A percentile compares a stretch with the other conserved stretches of the same genome.
These are phyloP conservation scores for Mycena citricolor DNA, from an alignment of 1,284 basidiomycete genomes.

Conservation along the genomic window DNA sequence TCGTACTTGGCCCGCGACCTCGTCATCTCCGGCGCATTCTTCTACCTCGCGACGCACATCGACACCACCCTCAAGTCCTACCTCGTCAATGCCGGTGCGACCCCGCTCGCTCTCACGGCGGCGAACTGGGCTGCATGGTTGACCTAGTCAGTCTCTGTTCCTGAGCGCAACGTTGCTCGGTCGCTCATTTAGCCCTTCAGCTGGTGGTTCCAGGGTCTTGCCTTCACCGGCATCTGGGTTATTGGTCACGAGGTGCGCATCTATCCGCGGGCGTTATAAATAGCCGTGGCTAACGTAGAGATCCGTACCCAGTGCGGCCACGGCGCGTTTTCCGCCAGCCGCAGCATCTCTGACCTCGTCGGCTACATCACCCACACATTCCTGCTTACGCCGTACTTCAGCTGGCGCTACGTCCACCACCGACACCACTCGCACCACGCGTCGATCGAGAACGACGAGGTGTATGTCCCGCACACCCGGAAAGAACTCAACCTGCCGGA, in stretches of 20 bases:
- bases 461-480: slow-evolving; percentile 57
- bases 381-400: slow-evolving; percentile 54
- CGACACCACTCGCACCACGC: slow-evolving; percentile 51
- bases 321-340: slow-evolving; percentile 31
- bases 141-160: too few relatives aligned
- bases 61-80: too few relatives aligned
- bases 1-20: slow-evolving; percentile 46
- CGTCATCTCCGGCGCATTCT: too few relatives aligned
- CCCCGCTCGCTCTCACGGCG: too few relatives aligned
- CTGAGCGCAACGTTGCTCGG: slow-evolving; percentile 1
- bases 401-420: slow-evolving; percentile 53
- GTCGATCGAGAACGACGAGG: slow-evolving; percentile 59
- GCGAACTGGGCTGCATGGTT: slow-evolving; percentile 44
- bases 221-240: slow-evolving; percentile 62
- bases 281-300: neutral
- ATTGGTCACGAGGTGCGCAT: slow-evolving; percentile 57
- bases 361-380: slow-evolving; percentile 43
- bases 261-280: slow-evolving; percentile 27
- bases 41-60: too few relatives aligned
- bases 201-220: slow-evolving; percentile 65
- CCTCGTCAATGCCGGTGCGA: too few relatives aligned
- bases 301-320: slow-evolving; percentile 31
- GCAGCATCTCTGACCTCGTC: slow-evolving; percentile 33
- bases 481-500: slow-evolving; percentile 46
- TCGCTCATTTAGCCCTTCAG: slow-evolving; percentile 27